Evolutionary conservation across 768 basidiomycete genomes (phyloP).

Genomic region (Tulasnella sp.): DNA sequence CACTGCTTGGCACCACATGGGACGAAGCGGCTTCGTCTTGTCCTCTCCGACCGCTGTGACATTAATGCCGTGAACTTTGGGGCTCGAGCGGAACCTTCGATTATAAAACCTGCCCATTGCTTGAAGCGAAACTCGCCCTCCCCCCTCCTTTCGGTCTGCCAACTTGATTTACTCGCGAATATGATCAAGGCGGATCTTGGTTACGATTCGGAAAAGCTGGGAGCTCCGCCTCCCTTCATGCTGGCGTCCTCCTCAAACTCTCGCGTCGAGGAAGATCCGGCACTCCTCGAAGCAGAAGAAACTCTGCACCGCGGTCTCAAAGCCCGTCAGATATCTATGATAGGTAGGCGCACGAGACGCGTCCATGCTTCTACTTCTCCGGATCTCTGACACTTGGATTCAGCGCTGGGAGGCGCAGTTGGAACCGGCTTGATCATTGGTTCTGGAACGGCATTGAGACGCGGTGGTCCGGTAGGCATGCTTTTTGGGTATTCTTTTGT

Average conservation of each 20-base stretch:
- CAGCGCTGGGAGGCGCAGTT: constrained; percentile 14
- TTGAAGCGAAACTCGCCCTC: not conserved
- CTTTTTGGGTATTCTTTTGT: constrained; percentile 17
- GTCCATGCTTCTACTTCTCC: not conserved
- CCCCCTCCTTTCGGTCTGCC: not conserved
- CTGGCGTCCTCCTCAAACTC: not conserved
- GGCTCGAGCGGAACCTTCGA: not conserved
- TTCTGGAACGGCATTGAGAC: constrained; percentile 54
- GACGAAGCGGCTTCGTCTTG: not conserved
- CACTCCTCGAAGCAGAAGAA: constrained; percentile 26
- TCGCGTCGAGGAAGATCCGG: constrained; percentile 9
- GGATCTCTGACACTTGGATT: not conserved
- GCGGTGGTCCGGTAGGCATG: constrained; percentile 37
- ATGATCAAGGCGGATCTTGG: not conserved
- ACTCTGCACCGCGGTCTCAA: constrained; percentile 50
- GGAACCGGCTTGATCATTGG: constrained; percentile 51
- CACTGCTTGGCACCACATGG: not conserved
- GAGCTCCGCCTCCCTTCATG: not conserved
- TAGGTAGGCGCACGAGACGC: constrained; percentile 32
- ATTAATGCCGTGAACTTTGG: not conserved
- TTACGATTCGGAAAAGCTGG: constrained; percentile 15
- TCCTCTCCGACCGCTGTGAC: not conserved
- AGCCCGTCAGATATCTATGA: constrained; percentile 46
- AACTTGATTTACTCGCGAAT: not conserved
- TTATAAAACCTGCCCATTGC: not conserved